A percentile compares a stretch with the other conserved stretches of the same genome.
These are phyloP conservation scores for Mucor velutinosus DNA, from an alignment of 371 early-diverging fungal species.

Conservation along the genomic window DNA sequence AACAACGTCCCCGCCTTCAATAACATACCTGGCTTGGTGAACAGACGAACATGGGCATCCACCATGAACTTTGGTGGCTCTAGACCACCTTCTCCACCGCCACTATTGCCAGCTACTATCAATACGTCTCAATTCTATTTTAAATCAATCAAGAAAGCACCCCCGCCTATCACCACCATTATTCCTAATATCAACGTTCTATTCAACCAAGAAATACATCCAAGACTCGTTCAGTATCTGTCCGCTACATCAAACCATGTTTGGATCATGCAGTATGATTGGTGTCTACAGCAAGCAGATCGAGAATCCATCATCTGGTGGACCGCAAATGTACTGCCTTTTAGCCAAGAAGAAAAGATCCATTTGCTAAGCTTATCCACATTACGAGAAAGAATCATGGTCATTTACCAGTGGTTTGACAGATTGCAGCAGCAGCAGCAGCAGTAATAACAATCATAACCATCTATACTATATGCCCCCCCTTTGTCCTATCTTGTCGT, in stretches of 20 bases:
- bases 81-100: conserved; percentile 6
- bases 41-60: conserved; percentile 6
- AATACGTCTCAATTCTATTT: not conserved
- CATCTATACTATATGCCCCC: not conserved
- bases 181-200: not conserved
- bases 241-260: not conserved
- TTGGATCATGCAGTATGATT: conserved; percentile 10
- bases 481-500: not conserved
- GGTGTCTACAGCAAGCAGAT: conserved; percentile 20
- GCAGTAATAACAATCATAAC: not conserved
- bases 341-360: conserved; percentile 41
- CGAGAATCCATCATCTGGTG: conserved; percentile 43
- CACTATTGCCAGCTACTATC: not conserved
- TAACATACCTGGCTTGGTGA: not conserved
- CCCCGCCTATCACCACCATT: not conserved
- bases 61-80: not conserved
- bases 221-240: not conserved
- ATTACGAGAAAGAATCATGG: conserved; percentile 44
- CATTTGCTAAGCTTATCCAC: conserved; percentile 35
- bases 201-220: conserved; percentile 1
- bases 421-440: not conserved
- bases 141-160: not conserved
- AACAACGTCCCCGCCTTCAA: not conserved
- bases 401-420: conserved; percentile 13
- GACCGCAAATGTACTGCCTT: conserved; percentile 54